A percentile compares a stretch with the other conserved stretches of the same genome.
Evolutionary conservation across 1,284 basidiomycete species (phyloP).

Genomic region (Papiliotrema fonsecae): DNA sequence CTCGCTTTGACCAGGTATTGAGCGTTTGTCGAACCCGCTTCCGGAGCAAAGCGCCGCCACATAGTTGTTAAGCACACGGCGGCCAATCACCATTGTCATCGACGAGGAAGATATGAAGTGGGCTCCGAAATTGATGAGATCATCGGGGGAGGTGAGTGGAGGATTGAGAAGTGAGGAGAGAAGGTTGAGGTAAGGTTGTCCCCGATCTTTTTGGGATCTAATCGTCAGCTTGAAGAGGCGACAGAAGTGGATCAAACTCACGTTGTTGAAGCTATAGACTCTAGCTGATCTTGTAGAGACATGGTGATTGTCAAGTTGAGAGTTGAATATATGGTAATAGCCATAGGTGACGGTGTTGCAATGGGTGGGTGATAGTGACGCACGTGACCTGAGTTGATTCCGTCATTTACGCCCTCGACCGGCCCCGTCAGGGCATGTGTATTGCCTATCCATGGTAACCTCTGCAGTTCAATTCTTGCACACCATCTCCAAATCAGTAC

Average conservation of each 20-base stretch:
- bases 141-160: constrained; percentile 56
- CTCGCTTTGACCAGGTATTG: constrained; percentile 13
- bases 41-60: constrained; percentile 35
- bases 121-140: constrained; percentile 34
- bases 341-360: neutral
- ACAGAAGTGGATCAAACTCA: constrained; percentile 4
- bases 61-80: constrained; percentile 35
- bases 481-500: too few relatives aligned
- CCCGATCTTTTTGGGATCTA: constrained; percentile 56
- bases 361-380: too few relatives aligned
- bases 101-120: constrained; percentile 38
- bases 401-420: too few relatives aligned
- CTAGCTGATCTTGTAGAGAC: constrained; percentile 6
- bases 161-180: constrained; percentile 34
- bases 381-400: too few relatives aligned
- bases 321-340: neutral
- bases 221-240: neutral
- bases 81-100: constrained; percentile 41
- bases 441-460: too few relatives aligned
- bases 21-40: constrained; percentile 13
- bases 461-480: too few relatives aligned
- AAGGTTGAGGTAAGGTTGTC: constrained; percentile 58
- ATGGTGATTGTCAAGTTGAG: constrained; percentile 11
- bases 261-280: constrained; percentile 13
- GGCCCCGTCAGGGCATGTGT: too few relatives aligned